phyloP scores from a whole-genome alignment of 495 filamentous ascomycete species.

The Aspergillus cristatus region DNA sequence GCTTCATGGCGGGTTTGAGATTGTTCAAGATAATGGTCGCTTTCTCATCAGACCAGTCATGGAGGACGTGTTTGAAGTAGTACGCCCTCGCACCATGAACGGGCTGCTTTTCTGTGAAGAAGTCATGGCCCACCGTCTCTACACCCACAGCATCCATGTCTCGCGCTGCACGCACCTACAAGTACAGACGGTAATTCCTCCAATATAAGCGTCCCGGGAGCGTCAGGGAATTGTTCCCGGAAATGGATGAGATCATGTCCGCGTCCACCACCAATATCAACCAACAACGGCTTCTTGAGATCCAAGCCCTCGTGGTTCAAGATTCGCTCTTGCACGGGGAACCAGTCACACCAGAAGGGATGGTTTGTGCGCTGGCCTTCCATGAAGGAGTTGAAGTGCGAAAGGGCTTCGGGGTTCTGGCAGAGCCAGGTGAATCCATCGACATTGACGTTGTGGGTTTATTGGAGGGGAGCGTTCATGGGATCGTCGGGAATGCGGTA shows the following conservation, averaged over 20 bases:
- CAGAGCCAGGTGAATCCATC: slow-evolving; percentile 17
- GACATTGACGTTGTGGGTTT: slow-evolving; percentile 18
- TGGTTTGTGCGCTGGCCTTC: slow-evolving; percentile 10
- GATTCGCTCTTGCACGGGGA: slow-evolving; percentile 19
- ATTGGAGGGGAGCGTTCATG: slow-evolving; percentile 24
- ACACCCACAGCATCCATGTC: slow-evolving; percentile 11
- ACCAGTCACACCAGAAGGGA: slow-evolving; percentile 22
- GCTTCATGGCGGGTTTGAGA: slow-evolving; percentile 28
- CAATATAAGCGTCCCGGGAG: slow-evolving; percentile 26
- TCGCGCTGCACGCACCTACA: slow-evolving; percentile 15
- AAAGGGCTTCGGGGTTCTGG: slow-evolving; percentile 6
- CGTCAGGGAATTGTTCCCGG: slow-evolving; percentile 10
- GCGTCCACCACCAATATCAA: slow-evolving; percentile 42
- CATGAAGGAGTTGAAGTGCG: slow-evolving; percentile 20
- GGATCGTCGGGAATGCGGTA: slow-evolving; percentile 16
- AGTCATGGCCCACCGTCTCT: slow-evolving; percentile 26
- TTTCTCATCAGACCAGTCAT: slow-evolving; percentile 40
- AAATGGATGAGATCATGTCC: slow-evolving; percentile 40
- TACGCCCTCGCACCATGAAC: slow-evolving; percentile 37
- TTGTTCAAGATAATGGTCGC: slow-evolving; percentile 25
- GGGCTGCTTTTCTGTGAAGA: slow-evolving; percentile 29
- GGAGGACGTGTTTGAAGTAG: slow-evolving; percentile 38
- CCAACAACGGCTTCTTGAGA: slow-evolving; percentile 25
- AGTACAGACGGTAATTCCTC: slow-evolving; percentile 36
- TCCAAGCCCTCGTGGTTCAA: slow-evolving; percentile 10